Conservation (phyloP, 768 basidiomycete species). For the Omphalotus guepiniiformis region DNA sequence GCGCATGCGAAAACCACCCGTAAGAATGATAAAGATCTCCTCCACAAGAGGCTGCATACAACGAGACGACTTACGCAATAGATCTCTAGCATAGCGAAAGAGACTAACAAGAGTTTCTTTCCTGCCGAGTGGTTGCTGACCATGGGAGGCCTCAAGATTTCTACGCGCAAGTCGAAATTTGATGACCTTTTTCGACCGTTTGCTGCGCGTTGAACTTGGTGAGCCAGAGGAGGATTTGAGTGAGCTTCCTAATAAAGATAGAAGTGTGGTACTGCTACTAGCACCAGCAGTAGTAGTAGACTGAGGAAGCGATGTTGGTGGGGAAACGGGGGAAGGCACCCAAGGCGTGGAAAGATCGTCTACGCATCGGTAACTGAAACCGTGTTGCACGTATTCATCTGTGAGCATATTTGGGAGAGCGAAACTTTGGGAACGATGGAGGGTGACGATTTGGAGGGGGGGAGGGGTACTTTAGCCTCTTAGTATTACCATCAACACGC, state of each 20-base stretch:
- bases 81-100: neutral
- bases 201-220: neutral
- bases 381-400: conserved; percentile 8
- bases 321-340: conserved; percentile 15
- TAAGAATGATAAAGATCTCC: neutral
- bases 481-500: conserved; percentile 1
- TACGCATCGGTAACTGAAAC: conserved; percentile 15
- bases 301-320: conserved; percentile 4
- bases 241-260: conserved; percentile 7
- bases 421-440: neutral
- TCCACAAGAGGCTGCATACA: too few relatives aligned
- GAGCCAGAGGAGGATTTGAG: conserved; percentile 5
- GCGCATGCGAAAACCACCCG: neutral
- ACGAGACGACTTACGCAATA: conserved; percentile 7
- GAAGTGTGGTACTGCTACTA: too few relatives aligned
- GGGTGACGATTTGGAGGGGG: neutral
- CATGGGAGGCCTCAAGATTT: too few relatives aligned
- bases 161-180: conserved; percentile 2
- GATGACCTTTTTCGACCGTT: neutral
- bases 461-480: neutral
- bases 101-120: conserved; percentile 1
- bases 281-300: neutral
- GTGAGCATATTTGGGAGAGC: neutral
- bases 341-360: conserved; percentile 16
- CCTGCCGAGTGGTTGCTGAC: too few relatives aligned